A percentile compares a stretch with the other conserved stretches of the same genome.
Evolutionary conservation across 2,329 filamentous ascomycete species (phyloP).

Genomic region (Phialocephala sp.): DNA sequence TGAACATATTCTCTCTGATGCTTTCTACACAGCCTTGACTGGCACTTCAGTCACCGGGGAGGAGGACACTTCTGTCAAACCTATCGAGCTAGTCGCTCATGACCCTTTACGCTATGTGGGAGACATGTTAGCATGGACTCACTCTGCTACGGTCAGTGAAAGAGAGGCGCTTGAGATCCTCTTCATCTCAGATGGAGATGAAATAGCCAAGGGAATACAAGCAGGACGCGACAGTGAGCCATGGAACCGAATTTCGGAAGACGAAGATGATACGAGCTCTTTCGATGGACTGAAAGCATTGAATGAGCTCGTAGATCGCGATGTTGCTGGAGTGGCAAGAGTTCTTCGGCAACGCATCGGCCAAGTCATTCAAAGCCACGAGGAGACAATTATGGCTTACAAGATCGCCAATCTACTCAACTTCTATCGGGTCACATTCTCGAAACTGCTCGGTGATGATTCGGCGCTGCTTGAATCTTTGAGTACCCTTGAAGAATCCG

Average conservation of each 20-base stretch:
- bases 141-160: conserved; percentile 93
- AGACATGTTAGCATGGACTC: conserved; percentile 97
- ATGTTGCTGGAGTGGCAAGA: conserved; percentile 79
- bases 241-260: conserved; percentile 72
- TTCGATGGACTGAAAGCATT: conserved; percentile 86
- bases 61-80: conserved; percentile 72
- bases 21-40: conserved; percentile 87
- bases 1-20: conserved; percentile 84
- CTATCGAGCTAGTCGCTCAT: conserved; percentile 92
- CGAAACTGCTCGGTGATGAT: conserved; percentile 73
- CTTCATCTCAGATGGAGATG: conserved; percentile 88
- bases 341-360: conserved; percentile 90
- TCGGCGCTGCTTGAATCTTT: conserved; percentile 75
- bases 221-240: conserved; percentile 82
- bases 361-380: conserved; percentile 89
- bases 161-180: conserved; percentile 89
- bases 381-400: conserved; percentile 87
- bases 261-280: conserved; percentile 57
- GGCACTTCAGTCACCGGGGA: conserved; percentile 66
- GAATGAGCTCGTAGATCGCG: conserved; percentile 84
- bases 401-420: conserved; percentile 86
- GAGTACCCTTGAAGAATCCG: conserved; percentile 72
- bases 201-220: conserved; percentile 82
- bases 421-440: conserved; percentile 88
- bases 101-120: conserved; percentile 91